Evolutionary conservation across 768 basidiomycete genomes (phyloP).

Genomic region (Mycena vitilis): DNA sequence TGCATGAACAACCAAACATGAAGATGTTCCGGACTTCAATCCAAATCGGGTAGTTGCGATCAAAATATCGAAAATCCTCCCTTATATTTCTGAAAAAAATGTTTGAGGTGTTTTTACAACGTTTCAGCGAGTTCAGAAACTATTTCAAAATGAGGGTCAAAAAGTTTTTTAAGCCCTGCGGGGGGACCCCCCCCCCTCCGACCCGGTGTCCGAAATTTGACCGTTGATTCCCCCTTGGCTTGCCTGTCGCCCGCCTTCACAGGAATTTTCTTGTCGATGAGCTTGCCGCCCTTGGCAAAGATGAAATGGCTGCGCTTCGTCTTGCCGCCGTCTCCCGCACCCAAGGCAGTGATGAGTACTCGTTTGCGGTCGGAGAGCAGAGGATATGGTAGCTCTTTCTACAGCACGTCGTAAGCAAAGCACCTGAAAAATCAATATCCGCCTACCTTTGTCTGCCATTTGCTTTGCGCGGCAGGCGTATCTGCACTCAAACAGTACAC

Average conservation of each 20-base stretch:
- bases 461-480: conserved; percentile 75
- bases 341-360: conserved; percentile 81
- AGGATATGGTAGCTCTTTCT: conserved; percentile 89
- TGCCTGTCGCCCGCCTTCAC: conserved; percentile 91
- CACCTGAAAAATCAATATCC: neutral
- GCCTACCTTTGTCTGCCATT: conserved; percentile 88
- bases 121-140: no score
- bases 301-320: conserved; percentile 95
- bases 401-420: conserved; percentile 17
- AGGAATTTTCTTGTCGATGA: conserved; percentile 85
- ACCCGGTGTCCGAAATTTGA: no score
- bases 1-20: no score
- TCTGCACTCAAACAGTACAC: conserved; percentile 91
- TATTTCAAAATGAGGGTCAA: no score
- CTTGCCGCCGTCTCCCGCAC: conserved; percentile 82
- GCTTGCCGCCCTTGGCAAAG: conserved; percentile 91
- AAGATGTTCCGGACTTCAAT: no score
- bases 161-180: no score
- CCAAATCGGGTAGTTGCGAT: no score
- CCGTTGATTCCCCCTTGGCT: no score
- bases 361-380: conserved; percentile 92
- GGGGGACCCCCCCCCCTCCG: no score
- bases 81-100: no score
- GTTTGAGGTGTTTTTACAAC: no score
- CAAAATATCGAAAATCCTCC: no score